A percentile compares a stretch with the other conserved stretches of the same genome.
phyloP scores from a whole-genome alignment of 176 grass and related monocot species.

The Tuctoria greenei region DNA sequence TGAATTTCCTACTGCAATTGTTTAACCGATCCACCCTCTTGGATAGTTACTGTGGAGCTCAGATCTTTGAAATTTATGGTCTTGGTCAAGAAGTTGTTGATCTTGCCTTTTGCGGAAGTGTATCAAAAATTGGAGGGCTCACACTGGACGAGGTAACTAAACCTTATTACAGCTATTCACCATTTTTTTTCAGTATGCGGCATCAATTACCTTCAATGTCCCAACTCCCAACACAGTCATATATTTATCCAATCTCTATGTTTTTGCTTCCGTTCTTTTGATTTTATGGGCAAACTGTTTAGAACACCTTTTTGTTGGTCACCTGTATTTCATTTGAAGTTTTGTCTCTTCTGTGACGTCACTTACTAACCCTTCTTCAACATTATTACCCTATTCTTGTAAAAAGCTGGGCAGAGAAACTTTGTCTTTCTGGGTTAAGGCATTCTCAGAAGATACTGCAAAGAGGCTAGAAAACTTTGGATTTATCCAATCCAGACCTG shows the following conservation, averaged over 20 bases:
- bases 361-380: slow-evolving; percentile 28
- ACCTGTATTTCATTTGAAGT: slow-evolving; percentile 3
- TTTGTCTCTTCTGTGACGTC: slow-evolving; percentile 14
- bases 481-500: slow-evolving; percentile 99
- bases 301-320: not conserved
- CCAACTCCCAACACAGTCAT: not conserved
- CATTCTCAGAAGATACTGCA: slow-evolving; percentile 98
- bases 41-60: slow-evolving; percentile 94
- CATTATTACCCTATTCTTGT: slow-evolving; percentile 36
- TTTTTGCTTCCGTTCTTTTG: slow-evolving; percentile 2
- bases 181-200: slow-evolving; percentile 2
- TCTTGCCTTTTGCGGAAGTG: slow-evolving; percentile 98
- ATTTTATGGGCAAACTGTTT: not conserved
- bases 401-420: slow-evolving; percentile 91
- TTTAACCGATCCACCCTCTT: slow-evolving; percentile 41
- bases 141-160: slow-evolving; percentile 91
- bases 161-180: not conserved
- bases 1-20: slow-evolving; percentile 34
- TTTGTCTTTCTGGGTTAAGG: slow-evolving; percentile 99
- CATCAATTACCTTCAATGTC: slow-evolving; percentile 12
- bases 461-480: slow-evolving; percentile 98
- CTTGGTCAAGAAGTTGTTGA: slow-evolving; percentile 94
- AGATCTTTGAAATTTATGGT: slow-evolving; percentile 99
- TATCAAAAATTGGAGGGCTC: slow-evolving; percentile 96
- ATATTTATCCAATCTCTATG: slow-evolving; percentile 10